Evolutionary conservation across 169 alveolate species (phyloP).

Genomic region (Plasmodium inui): DNA sequence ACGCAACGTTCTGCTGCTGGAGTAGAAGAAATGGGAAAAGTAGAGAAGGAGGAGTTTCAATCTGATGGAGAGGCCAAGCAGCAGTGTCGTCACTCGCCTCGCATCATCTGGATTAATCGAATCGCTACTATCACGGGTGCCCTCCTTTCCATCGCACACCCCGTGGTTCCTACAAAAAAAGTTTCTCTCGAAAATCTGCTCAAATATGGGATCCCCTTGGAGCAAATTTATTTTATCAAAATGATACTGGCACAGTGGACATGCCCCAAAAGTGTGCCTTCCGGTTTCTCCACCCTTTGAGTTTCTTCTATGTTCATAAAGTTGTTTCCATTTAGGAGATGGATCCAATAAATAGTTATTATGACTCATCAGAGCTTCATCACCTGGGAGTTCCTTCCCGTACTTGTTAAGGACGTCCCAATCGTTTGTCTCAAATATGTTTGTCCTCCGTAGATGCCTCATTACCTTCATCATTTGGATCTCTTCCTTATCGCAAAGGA

Average conservation of each 20-base stretch:
- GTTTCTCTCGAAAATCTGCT: background rate
- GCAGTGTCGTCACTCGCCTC: background rate
- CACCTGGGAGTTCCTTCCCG: background rate
- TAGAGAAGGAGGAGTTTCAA: slow-evolving; percentile 27
- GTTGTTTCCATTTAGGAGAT: background rate
- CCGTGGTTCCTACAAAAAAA: background rate
- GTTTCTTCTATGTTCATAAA: background rate
- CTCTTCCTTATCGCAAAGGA: slow-evolving; percentile 14
- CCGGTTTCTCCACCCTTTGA: background rate
- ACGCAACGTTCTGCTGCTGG: background rate
- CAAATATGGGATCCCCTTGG: slow-evolving; percentile 8
- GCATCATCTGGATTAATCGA: background rate
- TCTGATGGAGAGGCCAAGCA: slow-evolving; percentile 2
- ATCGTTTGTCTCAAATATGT: slow-evolving; percentile 10
- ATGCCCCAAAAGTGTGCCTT: slow-evolving; percentile 10
- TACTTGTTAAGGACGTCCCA: slow-evolving; percentile 7
- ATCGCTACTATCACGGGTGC: background rate
- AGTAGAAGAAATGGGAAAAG: slow-evolving; percentile 21
- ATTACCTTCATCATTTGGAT: slow-evolving; percentile 6
- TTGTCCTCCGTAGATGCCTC: background rate
- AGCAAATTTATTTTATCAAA: background rate
- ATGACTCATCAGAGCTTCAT: background rate
- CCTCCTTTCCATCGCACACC: background rate
- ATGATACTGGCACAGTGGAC: slow-evolving; percentile 22
- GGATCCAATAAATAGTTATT: background rate